A percentile compares a stretch with the other conserved stretches of the same genome.
Conservation (phyloP, 75 land plant genomes). For the Adiantum capillusveneris region DNA sequence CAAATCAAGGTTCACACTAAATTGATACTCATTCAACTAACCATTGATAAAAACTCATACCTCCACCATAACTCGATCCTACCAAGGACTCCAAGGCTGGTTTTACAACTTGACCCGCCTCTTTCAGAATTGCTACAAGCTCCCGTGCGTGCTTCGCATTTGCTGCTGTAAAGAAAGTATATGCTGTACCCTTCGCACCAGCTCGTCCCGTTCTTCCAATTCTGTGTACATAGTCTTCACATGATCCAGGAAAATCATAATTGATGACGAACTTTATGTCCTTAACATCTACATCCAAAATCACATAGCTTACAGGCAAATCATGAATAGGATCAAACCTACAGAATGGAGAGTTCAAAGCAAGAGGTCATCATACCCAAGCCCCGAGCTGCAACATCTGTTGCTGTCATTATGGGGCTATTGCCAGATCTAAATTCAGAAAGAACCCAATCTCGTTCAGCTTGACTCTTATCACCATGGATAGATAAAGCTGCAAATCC, state of each 20-base stretch:
- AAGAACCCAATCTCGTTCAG: constrained; percentile 83
- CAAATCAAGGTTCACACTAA: too few species aligned
- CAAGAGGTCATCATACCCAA: constrained; percentile 37
- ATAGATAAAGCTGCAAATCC: constrained; percentile 90
- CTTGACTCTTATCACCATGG: constrained; percentile 83
- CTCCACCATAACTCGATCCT: too few species aligned
- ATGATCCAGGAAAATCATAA: constrained; percentile 68
- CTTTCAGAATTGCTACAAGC: constrained; percentile 51
- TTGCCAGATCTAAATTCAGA: constrained; percentile 78
- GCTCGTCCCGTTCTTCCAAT: constrained; percentile 91
- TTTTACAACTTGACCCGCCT: constrained; percentile 54
- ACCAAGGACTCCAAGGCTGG: too few species aligned
- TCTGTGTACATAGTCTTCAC: constrained; percentile 86
- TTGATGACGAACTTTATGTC: constrained; percentile 82
- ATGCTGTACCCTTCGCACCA: constrained; percentile 72
- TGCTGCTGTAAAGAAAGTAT: constrained; percentile 61
- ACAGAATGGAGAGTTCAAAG: too few species aligned
- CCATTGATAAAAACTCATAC: too few species aligned
- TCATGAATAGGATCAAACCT: constrained; percentile 1
- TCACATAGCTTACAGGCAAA: constrained; percentile 13
- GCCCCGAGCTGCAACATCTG: constrained; percentile 95
- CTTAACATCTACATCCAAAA: constrained; percentile 63
- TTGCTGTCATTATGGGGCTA: constrained; percentile 87
- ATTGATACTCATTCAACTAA: too few species aligned
- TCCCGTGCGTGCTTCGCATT: constrained; percentile 69